Conservation (phyloP, 2,329 filamentous ascomycete species). For the Juglanconis sp. region DNA sequence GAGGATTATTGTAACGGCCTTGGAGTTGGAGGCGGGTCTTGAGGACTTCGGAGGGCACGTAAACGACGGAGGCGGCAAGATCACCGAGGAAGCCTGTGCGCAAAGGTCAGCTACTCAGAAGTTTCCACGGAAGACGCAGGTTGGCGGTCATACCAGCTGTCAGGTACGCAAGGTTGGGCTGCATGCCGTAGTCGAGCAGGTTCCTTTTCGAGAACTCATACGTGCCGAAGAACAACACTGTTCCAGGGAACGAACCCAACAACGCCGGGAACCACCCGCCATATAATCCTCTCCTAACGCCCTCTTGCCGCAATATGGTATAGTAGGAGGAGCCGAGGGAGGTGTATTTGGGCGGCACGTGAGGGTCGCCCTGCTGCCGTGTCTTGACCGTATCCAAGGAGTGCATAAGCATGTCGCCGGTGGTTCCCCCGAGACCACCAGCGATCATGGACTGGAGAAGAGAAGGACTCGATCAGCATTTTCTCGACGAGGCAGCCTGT, state of each 20-base stretch:
- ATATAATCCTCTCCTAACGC: conserved; percentile 80
- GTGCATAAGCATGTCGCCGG: conserved; percentile 97
- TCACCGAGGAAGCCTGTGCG: conserved; percentile 81
- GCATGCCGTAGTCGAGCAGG: conserved; percentile 80
- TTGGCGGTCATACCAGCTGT: conserved; percentile 59
- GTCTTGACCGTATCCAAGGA: conserved; percentile 98
- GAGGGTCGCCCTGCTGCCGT: conserved; percentile 91
- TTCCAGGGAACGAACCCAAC: conserved; percentile 88
- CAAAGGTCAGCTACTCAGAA: neutral
- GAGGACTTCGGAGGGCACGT: conserved; percentile 94
- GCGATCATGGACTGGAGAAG: conserved; percentile 80
- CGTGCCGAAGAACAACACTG: conserved; percentile 90
- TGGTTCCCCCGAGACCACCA: conserved; percentile 86
- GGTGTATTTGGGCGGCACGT: conserved; percentile 88
- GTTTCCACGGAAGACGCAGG: neutral
- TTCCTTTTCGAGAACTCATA: conserved; percentile 94
- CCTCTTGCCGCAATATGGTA: conserved; percentile 91
- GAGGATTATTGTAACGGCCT: conserved; percentile 91
- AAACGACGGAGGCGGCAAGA: conserved; percentile 84
- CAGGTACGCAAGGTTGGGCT: conserved; percentile 81
- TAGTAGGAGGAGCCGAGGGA: conserved; percentile 87
- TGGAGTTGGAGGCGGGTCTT: conserved; percentile 97
- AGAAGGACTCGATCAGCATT: conserved; percentile 9
- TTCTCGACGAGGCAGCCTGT: conserved; percentile 9
- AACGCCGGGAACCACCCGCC: conserved; percentile 91